Evolutionary conservation across 176 grass and related monocot genomes (phyloP), one percentile per base, ranked within the genome.

Genomic region (Aegilops sharonensis): DNA sequence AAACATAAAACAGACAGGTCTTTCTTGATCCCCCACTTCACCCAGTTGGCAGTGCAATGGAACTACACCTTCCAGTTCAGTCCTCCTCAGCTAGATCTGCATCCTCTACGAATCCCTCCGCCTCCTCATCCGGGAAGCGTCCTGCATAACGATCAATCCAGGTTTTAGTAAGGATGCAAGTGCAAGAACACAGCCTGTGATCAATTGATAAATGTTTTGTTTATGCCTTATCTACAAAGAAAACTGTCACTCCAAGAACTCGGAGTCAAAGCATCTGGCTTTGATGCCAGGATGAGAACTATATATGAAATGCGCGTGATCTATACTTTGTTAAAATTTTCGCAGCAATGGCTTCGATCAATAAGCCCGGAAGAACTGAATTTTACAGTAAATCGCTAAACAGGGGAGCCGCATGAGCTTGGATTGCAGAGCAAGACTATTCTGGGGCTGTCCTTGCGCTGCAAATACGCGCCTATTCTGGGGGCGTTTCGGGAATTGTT

Each of bases 121-220:
- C 64, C 34, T 80, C 75, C 14, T 82, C 78, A 60, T 78, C 78
- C 1, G 82, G 90, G 65, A 88, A 88, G 34, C 12, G 56, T 1
- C 86, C 90, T 91, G 82, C 82, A 3, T 52, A 77, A 54, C 6
- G 14, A 83, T 77, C 0, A 85, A 76, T 18, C 9, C 36, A 64
- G 0, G 11, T 61, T 29, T 12, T n/a, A 39, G 27, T 0, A 80
- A 52, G 15, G 68, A 12, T 56, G 14, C 47, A 78, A 29, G 17
- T 17, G 35, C 50, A 8, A 61, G 43, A 47, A 12, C 43, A 47
- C 43, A 61, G 17, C 9, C 2, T n/a, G 2, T 76, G 7, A 65
- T 78, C 54, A 8, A 18, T 9, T 40, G 34, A 40, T 25, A 13
- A 8, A 27, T 74, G 6, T 47, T 27, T 72, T 72, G n/a, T 74